A percentile compares a stretch with the other conserved stretches of the same genome.
Conservation (phyloP, 805 yeast species). For the Metschnikowia kunwiensis region DNA sequence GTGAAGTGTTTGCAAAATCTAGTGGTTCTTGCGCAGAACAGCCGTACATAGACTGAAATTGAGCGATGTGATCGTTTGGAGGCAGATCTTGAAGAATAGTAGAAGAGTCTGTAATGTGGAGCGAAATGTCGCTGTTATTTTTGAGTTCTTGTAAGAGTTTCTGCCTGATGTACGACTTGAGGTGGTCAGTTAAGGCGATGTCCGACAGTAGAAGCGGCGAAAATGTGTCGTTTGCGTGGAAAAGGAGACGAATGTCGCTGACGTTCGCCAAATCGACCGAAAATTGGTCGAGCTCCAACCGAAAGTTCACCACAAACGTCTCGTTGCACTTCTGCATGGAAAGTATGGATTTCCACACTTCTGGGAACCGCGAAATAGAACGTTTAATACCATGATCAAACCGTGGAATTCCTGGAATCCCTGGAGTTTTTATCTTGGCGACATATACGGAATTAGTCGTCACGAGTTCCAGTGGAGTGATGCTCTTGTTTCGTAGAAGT, state of each 20-base stretch:
- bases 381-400: slow-evolving; percentile 1
- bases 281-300: slow-evolving; percentile 24
- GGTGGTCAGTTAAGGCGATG: slow-evolving; percentile 22
- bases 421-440: slow-evolving; percentile 22
- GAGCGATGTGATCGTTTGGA: slow-evolving; percentile 9
- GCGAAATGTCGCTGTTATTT: slow-evolving; percentile 12
- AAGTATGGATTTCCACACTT: slow-evolving; percentile 16
- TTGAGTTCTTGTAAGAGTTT: slow-evolving; percentile 18
- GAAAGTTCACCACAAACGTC: slow-evolving; percentile 32
- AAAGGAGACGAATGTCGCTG: slow-evolving; percentile 20
- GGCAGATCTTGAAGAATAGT: slow-evolving; percentile 21
- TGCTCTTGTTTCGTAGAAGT: slow-evolving; percentile 26
- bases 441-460: slow-evolving; percentile 33
- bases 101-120: slow-evolving; percentile 13
- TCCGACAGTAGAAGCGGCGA: slow-evolving; percentile 29
- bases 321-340: slow-evolving; percentile 21
- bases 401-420: too few species aligned
- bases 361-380: slow-evolving; percentile 10
- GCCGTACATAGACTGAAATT: slow-evolving; percentile 1
- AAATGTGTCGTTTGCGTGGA: slow-evolving; percentile 31
- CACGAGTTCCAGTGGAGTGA: slow-evolving; percentile 34
- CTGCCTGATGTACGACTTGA: slow-evolving; percentile 27
- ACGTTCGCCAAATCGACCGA: slow-evolving; percentile 18
- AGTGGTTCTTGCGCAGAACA: neutral
- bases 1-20: slow-evolving; percentile 10